These are phyloP conservation scores for Solanum tacnaense DNA, from an alignment of 257 asterid genomes.

Conservation along the genomic window DNA sequence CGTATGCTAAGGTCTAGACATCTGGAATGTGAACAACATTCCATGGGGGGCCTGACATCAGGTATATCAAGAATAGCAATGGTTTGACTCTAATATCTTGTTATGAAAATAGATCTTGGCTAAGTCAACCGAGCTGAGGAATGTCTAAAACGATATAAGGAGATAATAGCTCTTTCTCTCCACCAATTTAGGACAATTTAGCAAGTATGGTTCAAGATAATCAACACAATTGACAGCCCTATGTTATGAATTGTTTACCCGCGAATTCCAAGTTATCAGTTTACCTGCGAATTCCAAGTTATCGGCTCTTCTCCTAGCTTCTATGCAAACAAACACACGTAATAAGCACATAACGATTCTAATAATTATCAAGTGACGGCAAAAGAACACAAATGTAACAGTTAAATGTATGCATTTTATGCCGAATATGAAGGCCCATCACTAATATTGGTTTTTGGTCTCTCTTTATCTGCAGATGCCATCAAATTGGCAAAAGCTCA, in stretches of 20 bases:
- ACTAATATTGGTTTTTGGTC: background rate
- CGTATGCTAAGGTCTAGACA: background rate
- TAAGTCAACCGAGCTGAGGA: background rate
- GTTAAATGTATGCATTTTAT: background rate
- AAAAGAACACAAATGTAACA: background rate
- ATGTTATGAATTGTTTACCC: background rate
- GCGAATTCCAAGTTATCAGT: too few species aligned
- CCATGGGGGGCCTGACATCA: background rate
- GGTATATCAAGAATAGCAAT: background rate
- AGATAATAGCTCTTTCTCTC: background rate
- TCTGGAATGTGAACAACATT: background rate
- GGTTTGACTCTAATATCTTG: background rate
- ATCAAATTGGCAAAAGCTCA: constrained; percentile 41
- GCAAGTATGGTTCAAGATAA: background rate
- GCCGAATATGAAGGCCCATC: background rate
- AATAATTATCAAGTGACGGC: background rate
- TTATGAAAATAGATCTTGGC: background rate
- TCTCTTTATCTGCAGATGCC: constrained; percentile 43
- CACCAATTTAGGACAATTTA: background rate
- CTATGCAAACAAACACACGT: too few species aligned
- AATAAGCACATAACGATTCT: background rate
- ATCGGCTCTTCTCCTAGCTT: background rate
- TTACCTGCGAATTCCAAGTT: too few species aligned
- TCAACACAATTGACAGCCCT: background rate
- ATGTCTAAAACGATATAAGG: background rate